Base-by-base conservation (phyloP, 768 basidiomycete genomes). In the Calocybe indica region DNA sequence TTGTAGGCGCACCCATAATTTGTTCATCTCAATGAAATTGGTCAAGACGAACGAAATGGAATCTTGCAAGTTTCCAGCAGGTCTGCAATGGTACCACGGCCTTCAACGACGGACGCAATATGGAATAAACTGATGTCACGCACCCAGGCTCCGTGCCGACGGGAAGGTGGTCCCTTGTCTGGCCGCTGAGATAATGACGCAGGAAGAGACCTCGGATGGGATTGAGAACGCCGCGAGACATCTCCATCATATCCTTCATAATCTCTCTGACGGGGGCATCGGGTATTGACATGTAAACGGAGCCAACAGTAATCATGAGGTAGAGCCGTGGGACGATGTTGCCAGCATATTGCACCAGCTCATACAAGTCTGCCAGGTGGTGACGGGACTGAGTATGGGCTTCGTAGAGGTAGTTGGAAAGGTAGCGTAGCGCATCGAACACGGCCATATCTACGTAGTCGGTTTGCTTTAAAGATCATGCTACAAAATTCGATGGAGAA, bases 231-330 rank as follows among this genome's bases (percentile, higher is more conserved):
- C 96, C 96, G 13, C 93, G 76, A 33, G 92, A 92, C 96, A 98
- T 98, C 67, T 99, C 96, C 88, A 99, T 88, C 95, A 98, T 97
- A 67, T 99, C 96, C 76, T 96, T 98, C 95, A 98, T 99, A 52
- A 99, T 92, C 71, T 99, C 95, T 74, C 93, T 96, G 47, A 98
- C 85, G 4, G 95, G 95, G 7, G 95, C 94, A 50, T 96, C 95
- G 2, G 92, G 83, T 44, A 97, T 85, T 29, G 92, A 93, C 96
- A 99, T 98, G 75, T 97, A 99, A 33, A 98, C 94, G 1, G 95
- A 91, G 54, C 96, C 96, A 52, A 99, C 95, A 35, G 96, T 98
- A 58, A 98, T 96, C 96, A 99, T 98, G 59, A 98, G 88, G 69
- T 98, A 92, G 33, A 91, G 75, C 12, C 92, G 83, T 22, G 92